These are phyloP conservation scores for Arthrobotrys musiformis DNA, from an alignment of 2,329 filamentous ascomycete species.

Conservation along the genomic window DNA sequence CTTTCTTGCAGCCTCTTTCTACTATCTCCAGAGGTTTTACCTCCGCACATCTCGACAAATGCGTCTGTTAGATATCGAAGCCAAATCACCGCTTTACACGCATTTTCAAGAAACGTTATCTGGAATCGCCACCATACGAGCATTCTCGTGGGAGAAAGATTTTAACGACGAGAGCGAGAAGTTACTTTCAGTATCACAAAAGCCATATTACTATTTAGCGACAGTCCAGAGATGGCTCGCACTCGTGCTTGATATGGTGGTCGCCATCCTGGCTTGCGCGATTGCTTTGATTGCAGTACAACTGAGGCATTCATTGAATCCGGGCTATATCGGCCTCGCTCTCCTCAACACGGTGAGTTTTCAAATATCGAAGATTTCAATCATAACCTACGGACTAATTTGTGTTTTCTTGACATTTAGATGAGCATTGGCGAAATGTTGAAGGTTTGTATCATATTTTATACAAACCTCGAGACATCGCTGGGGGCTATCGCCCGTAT, in stretches of 20 bases:
- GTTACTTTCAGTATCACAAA: conserved; percentile 62
- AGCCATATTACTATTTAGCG: conserved; percentile 61
- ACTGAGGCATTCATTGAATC: conserved; percentile 60
- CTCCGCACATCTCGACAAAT: conserved; percentile 65
- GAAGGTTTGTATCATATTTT: conserved; percentile 59
- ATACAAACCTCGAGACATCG: conserved; percentile 61
- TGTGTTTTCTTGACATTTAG: background rate
- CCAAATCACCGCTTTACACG: conserved; percentile 63
- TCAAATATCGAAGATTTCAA: conserved; percentile 48
- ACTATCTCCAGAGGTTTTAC: conserved; percentile 62
- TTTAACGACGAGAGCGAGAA: conserved; percentile 44
- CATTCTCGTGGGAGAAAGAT: conserved; percentile 53
- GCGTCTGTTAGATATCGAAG: conserved; percentile 64
- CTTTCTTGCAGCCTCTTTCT: conserved; percentile 58
- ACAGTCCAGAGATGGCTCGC: conserved; percentile 62
- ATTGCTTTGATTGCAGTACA: conserved; percentile 62
- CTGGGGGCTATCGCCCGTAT: conserved; percentile 61
- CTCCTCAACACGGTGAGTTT: conserved; percentile 61
- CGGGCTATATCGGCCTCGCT: conserved; percentile 61
- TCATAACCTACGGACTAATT: background rate
- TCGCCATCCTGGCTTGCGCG: conserved; percentile 62
- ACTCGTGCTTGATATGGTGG: conserved; percentile 63
- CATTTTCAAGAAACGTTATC: conserved; percentile 60
- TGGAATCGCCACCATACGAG: conserved; percentile 57
- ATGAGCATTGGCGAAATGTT: conserved; percentile 59